These are phyloP conservation scores for Sphaceloma murrayae DNA, from an alignment of 2,329 filamentous ascomycete species.

Conservation along the genomic window DNA sequence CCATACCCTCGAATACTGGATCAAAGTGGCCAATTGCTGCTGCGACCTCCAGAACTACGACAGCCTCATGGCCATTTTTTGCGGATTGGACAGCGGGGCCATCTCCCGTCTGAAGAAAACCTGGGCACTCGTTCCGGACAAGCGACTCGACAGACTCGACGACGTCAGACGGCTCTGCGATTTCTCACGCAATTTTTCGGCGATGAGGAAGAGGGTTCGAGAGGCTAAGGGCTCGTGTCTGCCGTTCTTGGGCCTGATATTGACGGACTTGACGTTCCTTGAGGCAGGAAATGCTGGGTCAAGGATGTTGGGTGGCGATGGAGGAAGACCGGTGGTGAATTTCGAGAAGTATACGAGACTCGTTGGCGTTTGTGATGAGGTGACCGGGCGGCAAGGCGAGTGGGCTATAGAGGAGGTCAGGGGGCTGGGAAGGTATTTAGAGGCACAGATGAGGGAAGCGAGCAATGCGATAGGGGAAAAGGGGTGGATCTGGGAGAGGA, in stretches of 20 bases:
- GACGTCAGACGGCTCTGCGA: conserved; percentile 77
- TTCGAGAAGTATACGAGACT: conserved; percentile 96
- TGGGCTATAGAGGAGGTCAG: conserved; percentile 1
- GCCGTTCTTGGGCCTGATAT: conserved; percentile 90
- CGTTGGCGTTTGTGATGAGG: conserved; percentile 88
- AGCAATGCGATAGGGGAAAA: background rate
- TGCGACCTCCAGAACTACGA: conserved; percentile 92
- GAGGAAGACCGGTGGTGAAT: conserved; percentile 73
- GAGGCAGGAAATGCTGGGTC: conserved; percentile 87
- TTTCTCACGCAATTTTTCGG: conserved; percentile 81
- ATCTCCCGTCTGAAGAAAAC: conserved; percentile 81
- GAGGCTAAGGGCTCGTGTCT: conserved; percentile 85
- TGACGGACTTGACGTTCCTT: conserved; percentile 92
- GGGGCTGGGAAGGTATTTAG: background rate
- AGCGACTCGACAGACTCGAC: conserved; percentile 71
- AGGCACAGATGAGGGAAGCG: background rate
- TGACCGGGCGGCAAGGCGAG: conserved; percentile 72
- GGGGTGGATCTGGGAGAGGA: conserved; percentile 5
- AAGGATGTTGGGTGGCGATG: conserved; percentile 51
- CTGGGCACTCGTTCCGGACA: conserved; percentile 80
- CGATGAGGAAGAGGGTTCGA: conserved; percentile 71
- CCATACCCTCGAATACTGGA: conserved; percentile 89
- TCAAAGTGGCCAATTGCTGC: conserved; percentile 83
- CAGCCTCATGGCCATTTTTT: conserved; percentile 92
- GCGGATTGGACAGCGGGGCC: conserved; percentile 83